Conservation (phyloP, 2,329 filamentous ascomycete genomes). For the Sphaerulina musiva region DNA sequence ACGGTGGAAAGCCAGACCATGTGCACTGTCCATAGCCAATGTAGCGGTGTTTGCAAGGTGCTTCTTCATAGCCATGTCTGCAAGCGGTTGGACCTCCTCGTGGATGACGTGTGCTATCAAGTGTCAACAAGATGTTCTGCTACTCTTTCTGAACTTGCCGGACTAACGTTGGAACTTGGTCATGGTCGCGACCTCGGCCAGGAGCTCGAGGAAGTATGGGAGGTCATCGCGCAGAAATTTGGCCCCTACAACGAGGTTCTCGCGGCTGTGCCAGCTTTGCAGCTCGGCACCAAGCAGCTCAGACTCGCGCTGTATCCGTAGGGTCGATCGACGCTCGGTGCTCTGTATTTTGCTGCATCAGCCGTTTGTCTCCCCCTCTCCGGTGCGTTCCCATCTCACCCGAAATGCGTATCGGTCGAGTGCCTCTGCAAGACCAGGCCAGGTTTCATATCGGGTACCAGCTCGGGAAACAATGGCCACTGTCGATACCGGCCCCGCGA, state of each 20-base stretch:
- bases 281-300: conserved; percentile 93
- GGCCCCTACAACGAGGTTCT: conserved; percentile 85
- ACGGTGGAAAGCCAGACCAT: conserved; percentile 83
- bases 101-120: conserved; percentile 74
- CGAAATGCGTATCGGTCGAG: conserved; percentile 97
- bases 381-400: conserved; percentile 47
- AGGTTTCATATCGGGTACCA: conserved; percentile 84
- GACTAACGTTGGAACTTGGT: conserved; percentile 70
- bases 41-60: conserved; percentile 57
- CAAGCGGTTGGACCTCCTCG: conserved; percentile 73
- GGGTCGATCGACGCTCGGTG: conserved; percentile 78
- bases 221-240: conserved; percentile 94
- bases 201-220: conserved; percentile 93
- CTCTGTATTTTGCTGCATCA: conserved; percentile 49
- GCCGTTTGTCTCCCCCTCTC: conserved; percentile 5
- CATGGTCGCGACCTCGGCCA: conserved; percentile 81
- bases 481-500: conserved; percentile 80
- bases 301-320: conserved; percentile 89
- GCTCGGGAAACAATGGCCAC: conserved; percentile 89
- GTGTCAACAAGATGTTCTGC: conserved; percentile 17
- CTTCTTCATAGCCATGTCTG: conserved; percentile 71
- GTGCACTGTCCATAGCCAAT: conserved; percentile 78
- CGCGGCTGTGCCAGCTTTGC: conserved; percentile 79
- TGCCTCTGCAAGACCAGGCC: conserved; percentile 81
- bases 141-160: neutral